phyloP scores from a whole-genome alignment of 495 filamentous ascomycete genomes.

The Haplographium delicatum region DNA sequence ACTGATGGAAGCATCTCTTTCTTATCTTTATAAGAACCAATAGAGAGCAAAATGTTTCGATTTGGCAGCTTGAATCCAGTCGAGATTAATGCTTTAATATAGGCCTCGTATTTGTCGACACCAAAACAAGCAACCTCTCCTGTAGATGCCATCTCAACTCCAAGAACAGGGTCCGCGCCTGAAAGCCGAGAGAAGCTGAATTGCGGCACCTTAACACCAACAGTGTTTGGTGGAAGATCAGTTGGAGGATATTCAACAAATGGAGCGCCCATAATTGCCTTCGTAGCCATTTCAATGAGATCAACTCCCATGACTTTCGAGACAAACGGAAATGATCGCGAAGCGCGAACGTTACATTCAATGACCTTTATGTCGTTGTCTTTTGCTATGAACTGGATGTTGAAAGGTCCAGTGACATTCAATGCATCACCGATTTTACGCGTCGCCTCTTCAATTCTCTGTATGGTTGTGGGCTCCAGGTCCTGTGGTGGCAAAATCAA shows the following conservation, averaged over 20 bases:
- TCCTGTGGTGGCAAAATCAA: slow-evolving; percentile 94
- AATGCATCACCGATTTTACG: slow-evolving; percentile 91
- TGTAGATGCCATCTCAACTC: slow-evolving; percentile 98
- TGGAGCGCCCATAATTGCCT: slow-evolving; percentile 85
- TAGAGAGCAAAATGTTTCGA: slow-evolving; percentile 90
- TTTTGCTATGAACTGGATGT: slow-evolving; percentile 99
- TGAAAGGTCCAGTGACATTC: slow-evolving; percentile 94
- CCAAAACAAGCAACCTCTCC: slow-evolving; percentile 98
- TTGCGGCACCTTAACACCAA: slow-evolving; percentile 96
- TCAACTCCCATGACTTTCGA: slow-evolving; percentile 99
- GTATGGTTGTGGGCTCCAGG: slow-evolving; percentile 80
- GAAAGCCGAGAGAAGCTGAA: slow-evolving; percentile 98
- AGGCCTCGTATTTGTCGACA: slow-evolving; percentile 92
- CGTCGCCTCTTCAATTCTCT: slow-evolving; percentile 90
- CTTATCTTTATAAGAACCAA: slow-evolving; percentile 97
- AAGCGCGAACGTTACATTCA: slow-evolving; percentile 96
- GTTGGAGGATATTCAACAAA: slow-evolving; percentile 76
- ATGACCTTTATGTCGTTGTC: slow-evolving; percentile 99
- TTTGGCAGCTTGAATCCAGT: slow-evolving; percentile 97
- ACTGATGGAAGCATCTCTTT: slow-evolving; percentile 94
- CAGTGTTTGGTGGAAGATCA: slow-evolving; percentile 70
- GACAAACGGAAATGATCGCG: slow-evolving; percentile 95
- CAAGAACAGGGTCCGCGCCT: slow-evolving; percentile 91
- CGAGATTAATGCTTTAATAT: slow-evolving; percentile 89
- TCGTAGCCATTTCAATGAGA: slow-evolving; percentile 97